These are phyloP conservation scores for Glycyrrhiza uralensis DNA, from an alignment of 306 rosid species.

Conservation along the genomic window DNA sequence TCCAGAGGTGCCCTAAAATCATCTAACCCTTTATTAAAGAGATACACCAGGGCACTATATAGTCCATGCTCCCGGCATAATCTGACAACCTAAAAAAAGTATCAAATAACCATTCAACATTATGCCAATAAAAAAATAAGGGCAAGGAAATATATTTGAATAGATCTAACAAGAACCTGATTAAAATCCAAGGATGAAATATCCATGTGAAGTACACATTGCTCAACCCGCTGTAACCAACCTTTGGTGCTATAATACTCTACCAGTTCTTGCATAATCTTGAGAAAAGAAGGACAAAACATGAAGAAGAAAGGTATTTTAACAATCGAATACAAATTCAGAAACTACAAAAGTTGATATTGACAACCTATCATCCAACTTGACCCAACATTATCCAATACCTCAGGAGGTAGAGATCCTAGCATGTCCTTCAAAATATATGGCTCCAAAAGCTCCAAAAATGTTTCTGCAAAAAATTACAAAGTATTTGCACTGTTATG, in stretches of 20 bases:
- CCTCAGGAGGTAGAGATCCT: conserved; percentile 99
- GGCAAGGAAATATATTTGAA: conserved; percentile 24
- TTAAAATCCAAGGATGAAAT: conserved; percentile 97
- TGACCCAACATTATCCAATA: conserved; percentile 36
- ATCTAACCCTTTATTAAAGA: conserved; percentile 89
- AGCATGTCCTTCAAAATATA: conserved; percentile 95
- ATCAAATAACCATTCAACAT: conserved; percentile 18
- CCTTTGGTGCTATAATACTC: conserved; percentile 89
- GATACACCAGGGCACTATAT: conserved; percentile 89
- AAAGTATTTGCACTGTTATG: conserved; percentile 6
- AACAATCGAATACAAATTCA: conserved; percentile 1
- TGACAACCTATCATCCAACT: conserved; percentile 11
- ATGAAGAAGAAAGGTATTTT: neutral
- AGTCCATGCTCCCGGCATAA: conserved; percentile 94
- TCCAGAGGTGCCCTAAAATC: conserved; percentile 93
- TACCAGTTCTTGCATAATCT: conserved; percentile 99
- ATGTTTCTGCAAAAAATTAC: conserved; percentile 56
- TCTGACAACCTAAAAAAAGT: conserved; percentile 61
- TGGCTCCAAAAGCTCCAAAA: conserved; percentile 98
- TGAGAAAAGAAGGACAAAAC: conserved; percentile 15
- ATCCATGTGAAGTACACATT: conserved; percentile 99
- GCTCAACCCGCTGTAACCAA: conserved; percentile 93
- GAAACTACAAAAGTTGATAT: conserved; percentile 13
- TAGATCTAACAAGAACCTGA: conserved; percentile 62
- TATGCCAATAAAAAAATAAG: conserved; percentile 16